Conservation (phyloP, 257 asterid species). For the Salvia splendens region DNA sequence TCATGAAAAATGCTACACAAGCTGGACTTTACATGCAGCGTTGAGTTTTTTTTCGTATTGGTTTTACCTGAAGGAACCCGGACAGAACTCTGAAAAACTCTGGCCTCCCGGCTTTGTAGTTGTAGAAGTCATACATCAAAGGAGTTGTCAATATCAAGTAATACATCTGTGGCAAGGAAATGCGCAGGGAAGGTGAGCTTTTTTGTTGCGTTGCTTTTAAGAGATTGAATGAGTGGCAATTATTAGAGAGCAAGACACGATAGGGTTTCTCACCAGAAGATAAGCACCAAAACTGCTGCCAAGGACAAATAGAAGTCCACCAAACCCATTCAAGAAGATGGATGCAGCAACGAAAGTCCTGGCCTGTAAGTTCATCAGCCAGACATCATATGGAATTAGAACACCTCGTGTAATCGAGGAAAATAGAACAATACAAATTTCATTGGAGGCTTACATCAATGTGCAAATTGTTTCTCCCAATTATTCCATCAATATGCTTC, state of each 20-base stretch:
- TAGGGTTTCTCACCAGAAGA: slow-evolving; percentile 62
- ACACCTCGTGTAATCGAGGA: neutral
- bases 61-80: slow-evolving; percentile 77
- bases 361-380: slow-evolving; percentile 48
- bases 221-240: slow-evolving; percentile 15
- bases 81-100: slow-evolving; percentile 46
- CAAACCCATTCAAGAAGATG: slow-evolving; percentile 73
- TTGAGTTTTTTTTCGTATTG: neutral
- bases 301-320: slow-evolving; percentile 80
- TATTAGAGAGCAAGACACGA: neutral
- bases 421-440: slow-evolving; percentile 1
- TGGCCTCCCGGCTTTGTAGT: slow-evolving; percentile 48
- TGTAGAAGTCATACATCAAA: slow-evolving; percentile 63
- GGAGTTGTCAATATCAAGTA: slow-evolving; percentile 71
- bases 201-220: slow-evolving; percentile 10
- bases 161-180: slow-evolving; percentile 50
- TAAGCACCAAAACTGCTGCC: slow-evolving; percentile 78
- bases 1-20: slow-evolving; percentile 16
- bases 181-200: slow-evolving; percentile 1
- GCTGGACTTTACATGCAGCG: neutral
- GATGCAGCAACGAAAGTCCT: slow-evolving; percentile 62
- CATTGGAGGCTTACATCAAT: slow-evolving; percentile 54
- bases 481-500: slow-evolving; percentile 43
- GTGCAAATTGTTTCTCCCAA: slow-evolving; percentile 50
- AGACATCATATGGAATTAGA: neutral